These are phyloP conservation scores for Cantharellus anzutake DNA, from an alignment of 768 basidiomycete genomes.

Conservation along the genomic window DNA sequence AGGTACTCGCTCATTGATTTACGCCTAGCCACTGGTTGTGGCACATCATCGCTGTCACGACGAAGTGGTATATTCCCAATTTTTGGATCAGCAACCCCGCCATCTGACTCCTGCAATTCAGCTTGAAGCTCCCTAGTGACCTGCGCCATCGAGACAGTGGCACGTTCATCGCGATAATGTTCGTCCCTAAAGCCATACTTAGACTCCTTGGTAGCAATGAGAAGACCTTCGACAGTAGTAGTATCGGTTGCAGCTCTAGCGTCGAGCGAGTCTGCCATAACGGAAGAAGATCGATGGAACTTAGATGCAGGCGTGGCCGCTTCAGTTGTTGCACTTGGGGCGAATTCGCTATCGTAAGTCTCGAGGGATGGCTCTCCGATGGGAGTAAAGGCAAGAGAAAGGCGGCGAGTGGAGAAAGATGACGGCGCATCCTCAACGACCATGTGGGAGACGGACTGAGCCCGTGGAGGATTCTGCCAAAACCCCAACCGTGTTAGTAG, in stretches of 20 bases:
- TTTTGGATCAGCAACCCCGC: background rate
- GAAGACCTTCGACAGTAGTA: background rate
- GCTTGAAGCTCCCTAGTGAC: background rate
- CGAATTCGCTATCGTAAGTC: background rate
- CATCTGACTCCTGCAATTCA: background rate
- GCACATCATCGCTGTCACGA: background rate
- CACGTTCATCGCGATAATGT: background rate
- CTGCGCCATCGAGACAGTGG: background rate
- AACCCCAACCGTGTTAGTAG: background rate
- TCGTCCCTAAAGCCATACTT: background rate
- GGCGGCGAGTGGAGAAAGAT: background rate
- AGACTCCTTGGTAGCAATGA: background rate
- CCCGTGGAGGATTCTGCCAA: constrained; percentile 1
- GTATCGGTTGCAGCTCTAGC: background rate
- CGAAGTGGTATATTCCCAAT: background rate
- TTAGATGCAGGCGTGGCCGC: background rate
- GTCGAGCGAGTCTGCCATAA: constrained; percentile 1
- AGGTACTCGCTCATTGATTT: constrained; percentile 2
- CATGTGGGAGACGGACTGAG: background rate
- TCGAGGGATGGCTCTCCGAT: constrained; percentile 1
- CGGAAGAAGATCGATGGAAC: background rate
- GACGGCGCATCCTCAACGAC: background rate
- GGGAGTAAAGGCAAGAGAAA: constrained; percentile 2
- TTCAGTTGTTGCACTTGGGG: background rate
- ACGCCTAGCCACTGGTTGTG: background rate